Conservation (phyloP, 2,329 filamentous ascomycete species). For the Colletotrichum lini region DNA sequence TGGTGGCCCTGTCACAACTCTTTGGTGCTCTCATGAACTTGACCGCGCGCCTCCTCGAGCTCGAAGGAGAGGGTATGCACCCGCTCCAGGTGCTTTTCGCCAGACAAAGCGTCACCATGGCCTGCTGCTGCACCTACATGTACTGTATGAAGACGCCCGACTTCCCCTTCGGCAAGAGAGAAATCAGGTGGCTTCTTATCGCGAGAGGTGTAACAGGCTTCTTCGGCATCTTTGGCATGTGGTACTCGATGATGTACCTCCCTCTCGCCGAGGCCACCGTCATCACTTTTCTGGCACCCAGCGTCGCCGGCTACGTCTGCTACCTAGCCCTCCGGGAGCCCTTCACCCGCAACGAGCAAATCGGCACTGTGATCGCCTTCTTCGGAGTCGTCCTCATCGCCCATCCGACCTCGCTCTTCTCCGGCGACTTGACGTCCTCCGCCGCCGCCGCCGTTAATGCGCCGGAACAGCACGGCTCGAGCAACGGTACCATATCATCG, state of each 20-base stretch:
- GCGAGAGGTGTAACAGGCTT: conserved; percentile 78
- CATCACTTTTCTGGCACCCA: conserved; percentile 88
- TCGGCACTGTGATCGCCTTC: conserved; percentile 82
- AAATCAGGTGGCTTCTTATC: conserved; percentile 77
- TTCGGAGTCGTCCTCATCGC: conserved; percentile 88
- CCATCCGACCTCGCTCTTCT: conserved; percentile 73
- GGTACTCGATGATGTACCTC: conserved; percentile 77
- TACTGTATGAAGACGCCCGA: conserved; percentile 76
- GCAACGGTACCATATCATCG: conserved; percentile 35
- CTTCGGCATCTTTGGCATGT: conserved; percentile 86
- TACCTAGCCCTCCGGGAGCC: conserved; percentile 81
- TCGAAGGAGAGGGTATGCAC: conserved; percentile 80
- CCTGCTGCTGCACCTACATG: conserved; percentile 81
- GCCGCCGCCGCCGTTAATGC: conserved; percentile 26
- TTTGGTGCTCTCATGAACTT: conserved; percentile 92
- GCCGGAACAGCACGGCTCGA: conserved; percentile 38
- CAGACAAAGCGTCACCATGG: conserved; percentile 81
- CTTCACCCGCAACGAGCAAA: conserved; percentile 82
- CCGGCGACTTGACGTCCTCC: conserved; percentile 44
- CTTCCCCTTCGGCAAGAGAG: conserved; percentile 78
- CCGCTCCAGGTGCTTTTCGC: conserved; percentile 88
- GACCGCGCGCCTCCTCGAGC: conserved; percentile 81
- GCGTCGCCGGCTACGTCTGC: conserved; percentile 84
- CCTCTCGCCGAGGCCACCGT: conserved; percentile 91
- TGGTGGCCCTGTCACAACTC: conserved; percentile 82